phyloP scores from a whole-genome alignment of 768 basidiomycete genomes.

The Boletus rubescentipes region DNA sequence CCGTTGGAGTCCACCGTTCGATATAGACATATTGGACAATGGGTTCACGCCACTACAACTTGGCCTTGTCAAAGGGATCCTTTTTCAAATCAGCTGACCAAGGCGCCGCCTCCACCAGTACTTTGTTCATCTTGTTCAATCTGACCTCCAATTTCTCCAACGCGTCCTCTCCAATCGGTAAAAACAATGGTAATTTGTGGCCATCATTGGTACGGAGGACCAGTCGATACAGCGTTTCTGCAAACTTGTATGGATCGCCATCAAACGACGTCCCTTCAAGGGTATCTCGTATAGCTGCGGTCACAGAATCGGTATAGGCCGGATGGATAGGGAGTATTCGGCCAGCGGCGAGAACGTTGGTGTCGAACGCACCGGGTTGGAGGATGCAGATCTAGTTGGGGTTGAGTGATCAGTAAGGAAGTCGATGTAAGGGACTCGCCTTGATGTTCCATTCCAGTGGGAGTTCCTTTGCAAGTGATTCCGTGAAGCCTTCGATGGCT shows the following conservation, averaged over 20 bases:
- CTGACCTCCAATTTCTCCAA: constrained; percentile 2
- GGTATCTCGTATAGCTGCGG: neutral
- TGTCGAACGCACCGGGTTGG: constrained; percentile 18
- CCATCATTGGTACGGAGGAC: neutral
- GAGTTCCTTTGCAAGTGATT: constrained; percentile 14
- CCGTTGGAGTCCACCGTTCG: no score
- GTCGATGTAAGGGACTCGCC: neutral
- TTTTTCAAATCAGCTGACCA: constrained; percentile 14
- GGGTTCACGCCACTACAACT: neutral
- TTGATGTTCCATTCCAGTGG: constrained; percentile 20
- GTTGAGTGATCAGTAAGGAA: no score
- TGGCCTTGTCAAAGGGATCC: neutral
- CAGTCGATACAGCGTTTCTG: neutral
- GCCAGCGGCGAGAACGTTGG: constrained; percentile 3
- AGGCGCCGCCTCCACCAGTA: neutral
- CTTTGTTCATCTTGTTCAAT: neutral
- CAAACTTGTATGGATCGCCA: constrained; percentile 18
- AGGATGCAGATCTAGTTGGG: constrained; percentile 14
- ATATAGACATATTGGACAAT: no score
- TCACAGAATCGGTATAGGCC: constrained; percentile 6
- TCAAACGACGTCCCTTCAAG: neutral
- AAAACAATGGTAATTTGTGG: neutral
- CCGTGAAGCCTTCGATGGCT: constrained; percentile 12
- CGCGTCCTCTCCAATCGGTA: constrained; percentile 13
- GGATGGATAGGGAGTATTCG: constrained; percentile 7